Conservation (phyloP, 257 asterid species). For the Sherardia arvensis region DNA sequence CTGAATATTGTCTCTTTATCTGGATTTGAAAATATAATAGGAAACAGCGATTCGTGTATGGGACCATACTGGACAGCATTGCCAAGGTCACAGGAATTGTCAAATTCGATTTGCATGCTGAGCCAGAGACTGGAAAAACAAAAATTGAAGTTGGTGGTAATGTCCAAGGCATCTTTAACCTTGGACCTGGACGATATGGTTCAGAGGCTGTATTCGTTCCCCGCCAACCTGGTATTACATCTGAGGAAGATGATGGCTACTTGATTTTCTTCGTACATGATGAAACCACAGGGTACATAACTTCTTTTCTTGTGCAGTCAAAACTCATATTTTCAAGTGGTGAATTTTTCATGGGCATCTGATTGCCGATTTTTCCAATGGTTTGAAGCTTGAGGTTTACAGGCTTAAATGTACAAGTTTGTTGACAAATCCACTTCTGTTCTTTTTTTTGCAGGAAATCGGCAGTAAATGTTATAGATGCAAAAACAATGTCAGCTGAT, state of each 20-base stretch:
- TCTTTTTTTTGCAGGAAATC: constrained; percentile 53
- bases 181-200: constrained; percentile 85
- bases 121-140: constrained; percentile 66
- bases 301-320: constrained; percentile 6
- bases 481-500: constrained; percentile 83
- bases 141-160: constrained; percentile 94
- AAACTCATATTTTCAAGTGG: not conserved
- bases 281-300: constrained; percentile 73
- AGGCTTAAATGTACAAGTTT: not conserved
- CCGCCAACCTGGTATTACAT: constrained; percentile 45
- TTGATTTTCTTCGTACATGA: constrained; percentile 84
- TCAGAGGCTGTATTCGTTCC: constrained; percentile 95
- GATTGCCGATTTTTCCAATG: not conserved
- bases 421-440: not conserved
- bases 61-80: constrained; percentile 65
- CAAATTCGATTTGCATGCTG: constrained; percentile 85
- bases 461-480: constrained; percentile 75
- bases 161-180: constrained; percentile 71
- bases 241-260: constrained; percentile 98
- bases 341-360: not conserved
- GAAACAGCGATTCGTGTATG: constrained; percentile 85
- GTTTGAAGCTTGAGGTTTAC: not conserved
- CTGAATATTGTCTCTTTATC: not conserved
- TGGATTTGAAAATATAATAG: constrained; percentile 31
- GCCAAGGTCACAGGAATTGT: constrained; percentile 81